Evolutionary conservation across 495 filamentous ascomycete genomes (phyloP).

Genomic region (Massariosphaeria phaeospora): DNA sequence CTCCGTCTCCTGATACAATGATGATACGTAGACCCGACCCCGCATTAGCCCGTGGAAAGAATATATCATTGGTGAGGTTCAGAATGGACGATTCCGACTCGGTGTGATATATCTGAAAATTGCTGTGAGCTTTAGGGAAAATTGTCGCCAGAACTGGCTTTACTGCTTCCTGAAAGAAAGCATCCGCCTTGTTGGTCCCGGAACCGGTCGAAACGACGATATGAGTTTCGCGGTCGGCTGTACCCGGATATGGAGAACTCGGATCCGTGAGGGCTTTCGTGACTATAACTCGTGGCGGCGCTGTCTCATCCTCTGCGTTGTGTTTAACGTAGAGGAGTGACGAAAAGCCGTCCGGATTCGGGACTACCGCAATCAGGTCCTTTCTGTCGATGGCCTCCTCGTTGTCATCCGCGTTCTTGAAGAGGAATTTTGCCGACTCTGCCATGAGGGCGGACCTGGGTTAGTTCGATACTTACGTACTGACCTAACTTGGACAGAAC

Average conservation of each 20-base stretch:
- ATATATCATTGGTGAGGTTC: slow-evolving; percentile 51
- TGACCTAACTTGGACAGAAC: too few relatives aligned
- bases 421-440: not conserved
- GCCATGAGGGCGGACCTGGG: not conserved
- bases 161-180: slow-evolving; percentile 54
- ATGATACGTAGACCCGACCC: slow-evolving; percentile 57
- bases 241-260: not conserved
- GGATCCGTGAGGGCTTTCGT: not conserved
- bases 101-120: slow-evolving; percentile 54
- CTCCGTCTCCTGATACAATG: slow-evolving; percentile 82
- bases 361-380: slow-evolving; percentile 13
- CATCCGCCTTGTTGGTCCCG: slow-evolving; percentile 57
- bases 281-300: slow-evolving; percentile 13
- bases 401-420: slow-evolving; percentile 13
- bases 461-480: too few relatives aligned
- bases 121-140: slow-evolving; percentile 36
- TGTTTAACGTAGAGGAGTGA: slow-evolving; percentile 17
- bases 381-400: slow-evolving; percentile 2
- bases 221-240: slow-evolving; percentile 38
- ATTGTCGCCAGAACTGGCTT: slow-evolving; percentile 52
- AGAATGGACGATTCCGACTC: slow-evolving; percentile 54
- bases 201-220: slow-evolving; percentile 71
- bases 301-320: not conserved
- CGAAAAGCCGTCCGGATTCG: slow-evolving; percentile 1
- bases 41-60: slow-evolving; percentile 48